Conservation (phyloP, 1,139 yeast genomes). For the Suhomyces bokatorum region DNA sequence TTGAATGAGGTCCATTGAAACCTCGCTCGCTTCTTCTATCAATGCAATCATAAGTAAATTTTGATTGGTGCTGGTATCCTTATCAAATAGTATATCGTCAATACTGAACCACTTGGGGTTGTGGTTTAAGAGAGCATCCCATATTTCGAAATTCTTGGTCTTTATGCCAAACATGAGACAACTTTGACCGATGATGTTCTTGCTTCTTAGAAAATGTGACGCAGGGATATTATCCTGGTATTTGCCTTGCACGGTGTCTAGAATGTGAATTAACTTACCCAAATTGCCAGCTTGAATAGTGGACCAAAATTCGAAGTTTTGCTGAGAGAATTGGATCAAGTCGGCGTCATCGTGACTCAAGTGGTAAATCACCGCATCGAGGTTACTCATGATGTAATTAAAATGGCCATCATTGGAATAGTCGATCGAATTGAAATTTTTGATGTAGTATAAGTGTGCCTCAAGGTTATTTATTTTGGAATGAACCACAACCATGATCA, state of each 20-base stretch:
- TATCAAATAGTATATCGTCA: slow-evolving; percentile 69
- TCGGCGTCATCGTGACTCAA: slow-evolving; percentile 41
- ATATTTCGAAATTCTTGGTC: slow-evolving; percentile 41
- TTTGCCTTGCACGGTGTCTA: slow-evolving; percentile 20
- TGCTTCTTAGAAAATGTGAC: slow-evolving; percentile 49
- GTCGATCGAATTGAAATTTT: slow-evolving; percentile 50
- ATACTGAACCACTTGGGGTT: slow-evolving; percentile 53
- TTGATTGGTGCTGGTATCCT: slow-evolving; percentile 47
- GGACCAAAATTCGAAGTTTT: slow-evolving; percentile 57
- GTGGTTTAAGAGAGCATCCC: slow-evolving; percentile 47
- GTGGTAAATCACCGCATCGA: slow-evolving; percentile 79
- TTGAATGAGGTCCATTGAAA: slow-evolving; percentile 50
- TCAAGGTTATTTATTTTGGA: slow-evolving; percentile 60
- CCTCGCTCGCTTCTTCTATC: slow-evolving; percentile 50
- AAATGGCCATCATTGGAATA: slow-evolving; percentile 37
- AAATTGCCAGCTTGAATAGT: slow-evolving; percentile 43
- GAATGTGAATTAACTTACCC: slow-evolving; percentile 18
- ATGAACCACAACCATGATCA: slow-evolving; percentile 70
- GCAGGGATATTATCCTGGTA: slow-evolving; percentile 25
- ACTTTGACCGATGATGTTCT: slow-evolving; percentile 69
- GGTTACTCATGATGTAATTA: slow-evolving; percentile 60
- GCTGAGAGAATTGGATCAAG: slow-evolving; percentile 44
- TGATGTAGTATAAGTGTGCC: slow-evolving; percentile 65
- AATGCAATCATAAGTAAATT: slow-evolving; percentile 65
- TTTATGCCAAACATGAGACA: slow-evolving; percentile 55